A percentile compares a stretch with the other conserved stretches of the same genome.
phyloP scores from a whole-genome alignment of 208 protist species.

The Trypanosoma theileri region DNA sequence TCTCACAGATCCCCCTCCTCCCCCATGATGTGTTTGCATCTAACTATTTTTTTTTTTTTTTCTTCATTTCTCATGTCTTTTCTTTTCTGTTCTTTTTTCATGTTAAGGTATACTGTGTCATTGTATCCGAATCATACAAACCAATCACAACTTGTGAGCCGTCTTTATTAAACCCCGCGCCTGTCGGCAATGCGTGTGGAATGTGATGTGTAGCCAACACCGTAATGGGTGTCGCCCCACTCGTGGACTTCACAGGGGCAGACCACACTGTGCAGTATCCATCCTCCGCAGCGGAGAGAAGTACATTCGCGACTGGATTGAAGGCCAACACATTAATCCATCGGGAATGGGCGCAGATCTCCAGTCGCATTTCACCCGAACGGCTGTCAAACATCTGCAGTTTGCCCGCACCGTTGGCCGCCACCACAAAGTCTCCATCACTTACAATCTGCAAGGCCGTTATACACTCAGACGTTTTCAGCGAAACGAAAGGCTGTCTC shows the following conservation, averaged over 20 bases:
- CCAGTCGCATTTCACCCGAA: constrained; percentile 32
- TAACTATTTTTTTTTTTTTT: too few species aligned
- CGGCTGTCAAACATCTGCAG: constrained; percentile 35
- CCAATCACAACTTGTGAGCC: constrained; percentile 13
- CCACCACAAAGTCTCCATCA: constrained; percentile 32
- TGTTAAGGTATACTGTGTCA: constrained; percentile 16
- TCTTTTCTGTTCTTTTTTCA: constrained; percentile 2
- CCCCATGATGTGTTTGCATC: too few species aligned
- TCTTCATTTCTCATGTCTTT: not conserved
- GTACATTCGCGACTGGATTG: constrained; percentile 11
- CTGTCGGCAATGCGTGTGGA: constrained; percentile 24
- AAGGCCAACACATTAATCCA: constrained; percentile 64
- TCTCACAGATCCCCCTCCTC: too few species aligned
- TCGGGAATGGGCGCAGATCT: constrained; percentile 61
- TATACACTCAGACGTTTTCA: constrained; percentile 41
- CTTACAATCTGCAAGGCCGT: constrained; percentile 41
- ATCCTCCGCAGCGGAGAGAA: constrained; percentile 58
- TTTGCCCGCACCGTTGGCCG: constrained; percentile 53
- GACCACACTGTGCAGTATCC: constrained; percentile 48
- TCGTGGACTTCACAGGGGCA: not conserved
- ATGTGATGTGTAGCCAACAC: constrained; percentile 17
- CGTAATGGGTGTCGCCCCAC: not conserved
- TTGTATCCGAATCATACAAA: constrained; percentile 18
- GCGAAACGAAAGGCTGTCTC: constrained; percentile 16
- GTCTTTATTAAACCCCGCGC: constrained; percentile 21